Conservation (phyloP, 2,329 filamentous ascomycete species). For the Helotiales sp. region DNA sequence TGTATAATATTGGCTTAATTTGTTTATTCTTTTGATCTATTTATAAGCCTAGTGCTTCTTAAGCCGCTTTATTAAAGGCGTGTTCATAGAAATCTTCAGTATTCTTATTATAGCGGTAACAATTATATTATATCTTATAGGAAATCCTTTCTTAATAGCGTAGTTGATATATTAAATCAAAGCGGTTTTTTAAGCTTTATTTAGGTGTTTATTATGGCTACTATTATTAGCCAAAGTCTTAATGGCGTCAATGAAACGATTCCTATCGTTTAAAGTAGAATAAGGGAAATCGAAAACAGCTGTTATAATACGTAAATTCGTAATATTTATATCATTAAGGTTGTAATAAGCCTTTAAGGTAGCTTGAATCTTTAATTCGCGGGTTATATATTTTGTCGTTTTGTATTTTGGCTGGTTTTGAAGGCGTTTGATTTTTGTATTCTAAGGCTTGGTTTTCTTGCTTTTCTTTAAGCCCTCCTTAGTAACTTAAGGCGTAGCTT, state of each 20-base stretch:
- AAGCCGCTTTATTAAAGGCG: not conserved
- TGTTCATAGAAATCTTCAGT: not conserved
- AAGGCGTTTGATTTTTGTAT: not conserved
- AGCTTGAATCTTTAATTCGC: not conserved
- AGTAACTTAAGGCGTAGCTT: not conserved
- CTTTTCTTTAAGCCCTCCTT: not conserved
- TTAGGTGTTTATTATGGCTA: not conserved
- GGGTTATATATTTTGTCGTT: not conserved
- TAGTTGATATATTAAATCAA: not conserved
- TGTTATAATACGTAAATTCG: not conserved
- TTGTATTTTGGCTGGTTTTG: not conserved
- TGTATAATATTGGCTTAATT: not conserved
- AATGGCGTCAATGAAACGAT: not conserved
- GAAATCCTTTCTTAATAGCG: not conserved
- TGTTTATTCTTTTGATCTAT: not conserved
- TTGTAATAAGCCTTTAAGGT: not conserved
- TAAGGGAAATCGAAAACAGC: not conserved
- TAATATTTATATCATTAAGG: not conserved
- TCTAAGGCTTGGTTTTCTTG: not conserved
- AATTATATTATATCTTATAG: not conserved
- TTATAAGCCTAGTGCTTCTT: not conserved
- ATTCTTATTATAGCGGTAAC: not conserved
- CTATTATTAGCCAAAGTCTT: not conserved
- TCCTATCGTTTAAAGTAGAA: not conserved
- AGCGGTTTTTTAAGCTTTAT: not conserved